phyloP scores from a whole-genome alignment of 331 rosid genomes.

The Rosa hybrid region DNA sequence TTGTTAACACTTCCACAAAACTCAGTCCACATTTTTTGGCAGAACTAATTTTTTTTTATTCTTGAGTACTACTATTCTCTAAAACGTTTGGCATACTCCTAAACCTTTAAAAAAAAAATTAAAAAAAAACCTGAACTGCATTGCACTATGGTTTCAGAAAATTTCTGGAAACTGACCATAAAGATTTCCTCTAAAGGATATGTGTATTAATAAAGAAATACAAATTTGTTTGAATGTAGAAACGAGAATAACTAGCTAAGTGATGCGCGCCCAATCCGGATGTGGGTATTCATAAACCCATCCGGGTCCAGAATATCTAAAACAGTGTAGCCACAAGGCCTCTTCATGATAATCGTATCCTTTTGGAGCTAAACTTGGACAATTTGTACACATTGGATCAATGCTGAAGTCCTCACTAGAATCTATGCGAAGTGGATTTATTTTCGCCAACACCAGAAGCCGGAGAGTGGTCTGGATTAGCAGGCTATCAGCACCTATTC shows the following conservation, averaged over 20 bases:
- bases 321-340: slow-evolving; percentile 87
- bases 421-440: slow-evolving; percentile 37
- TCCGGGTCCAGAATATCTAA: slow-evolving; percentile 79
- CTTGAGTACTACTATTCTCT: not conserved
- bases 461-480: slow-evolving; percentile 36
- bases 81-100: not conserved
- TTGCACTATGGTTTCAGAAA: not conserved
- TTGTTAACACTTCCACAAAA: not conserved
- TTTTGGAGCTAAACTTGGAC: slow-evolving; percentile 88
- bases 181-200: not conserved
- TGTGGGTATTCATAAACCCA: slow-evolving; percentile 88
- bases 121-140: not conserved
- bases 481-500: slow-evolving; percentile 64
- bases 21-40: not conserved
- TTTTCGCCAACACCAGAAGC: slow-evolving; percentile 38
- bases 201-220: too few relatives aligned
- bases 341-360: slow-evolving; percentile 77
- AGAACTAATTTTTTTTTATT: not conserved
- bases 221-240: not conserved
- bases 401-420: slow-evolving; percentile 54
- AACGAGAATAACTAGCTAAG: slow-evolving; percentile 24
- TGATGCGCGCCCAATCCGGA: slow-evolving; percentile 89
- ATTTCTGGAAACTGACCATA: not conserved
- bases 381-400: slow-evolving; percentile 95
- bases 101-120: too few relatives aligned